phyloP scores from a whole-genome alignment of 768 basidiomycete species.

The Serendipita sp. region DNA sequence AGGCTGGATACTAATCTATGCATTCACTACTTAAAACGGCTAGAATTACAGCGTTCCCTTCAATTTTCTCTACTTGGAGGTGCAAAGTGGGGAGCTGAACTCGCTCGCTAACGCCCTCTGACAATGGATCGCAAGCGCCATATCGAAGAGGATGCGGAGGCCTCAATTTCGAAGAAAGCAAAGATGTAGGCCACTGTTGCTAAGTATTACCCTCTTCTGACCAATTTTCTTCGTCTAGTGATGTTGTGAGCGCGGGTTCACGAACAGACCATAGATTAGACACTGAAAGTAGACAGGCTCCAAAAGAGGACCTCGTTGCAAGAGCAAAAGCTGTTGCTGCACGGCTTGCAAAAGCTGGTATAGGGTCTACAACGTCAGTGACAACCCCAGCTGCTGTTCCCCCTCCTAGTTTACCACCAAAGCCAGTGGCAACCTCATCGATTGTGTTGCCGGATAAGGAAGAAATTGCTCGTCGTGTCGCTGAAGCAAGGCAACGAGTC shows the following conservation, averaged over 20 bases:
- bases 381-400: not conserved
- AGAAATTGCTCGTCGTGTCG: constrained; percentile 53
- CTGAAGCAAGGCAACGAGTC: constrained; percentile 74
- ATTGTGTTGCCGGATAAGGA: constrained; percentile 25
- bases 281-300: no score
- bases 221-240: no score
- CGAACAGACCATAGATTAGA: no score
- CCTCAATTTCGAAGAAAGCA: not conserved
- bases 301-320: not conserved
- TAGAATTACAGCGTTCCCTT: no score
- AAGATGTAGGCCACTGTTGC: not conserved
- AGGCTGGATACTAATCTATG: no score
- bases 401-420: constrained; percentile 2
- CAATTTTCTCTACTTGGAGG: no score
- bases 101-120: no score
- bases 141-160: not conserved
- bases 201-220: not conserved
- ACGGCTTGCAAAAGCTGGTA: not conserved
- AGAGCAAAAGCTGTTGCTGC: not conserved
- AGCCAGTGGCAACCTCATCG: not conserved
- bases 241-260: no score
- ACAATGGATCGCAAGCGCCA: not conserved
- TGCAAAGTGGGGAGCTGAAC: no score
- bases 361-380: not conserved
- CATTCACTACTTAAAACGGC: no score